Evolutionary conservation across 139 green algal species (phyloP).

Genomic region (Chlamydomonas eustigma): DNA sequence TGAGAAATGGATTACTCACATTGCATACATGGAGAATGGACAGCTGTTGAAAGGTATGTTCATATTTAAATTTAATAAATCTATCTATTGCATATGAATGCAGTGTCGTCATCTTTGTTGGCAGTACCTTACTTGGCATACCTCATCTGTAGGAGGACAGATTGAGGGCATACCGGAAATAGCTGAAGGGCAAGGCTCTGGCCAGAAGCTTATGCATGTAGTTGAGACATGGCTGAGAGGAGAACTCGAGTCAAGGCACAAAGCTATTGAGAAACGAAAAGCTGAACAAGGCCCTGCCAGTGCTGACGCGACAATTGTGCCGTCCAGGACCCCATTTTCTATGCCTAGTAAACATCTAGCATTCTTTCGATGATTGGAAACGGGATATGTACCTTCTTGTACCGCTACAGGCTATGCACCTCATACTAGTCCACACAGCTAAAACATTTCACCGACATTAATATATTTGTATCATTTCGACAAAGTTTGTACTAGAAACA

Average conservation of each 20-base stretch:
- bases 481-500: too few species aligned
- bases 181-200: neutral
- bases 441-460: too few species aligned
- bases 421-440: too few species aligned
- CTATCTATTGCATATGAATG: neutral
- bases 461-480: too few species aligned
- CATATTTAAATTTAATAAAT: neutral
- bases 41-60: conserved; percentile 38
- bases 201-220: conserved; percentile 66
- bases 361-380: conserved; percentile 77
- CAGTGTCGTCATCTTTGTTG: neutral
- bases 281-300: neutral
- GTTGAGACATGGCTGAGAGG: conserved; percentile 80
- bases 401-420: too few species aligned
- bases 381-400: too few species aligned
- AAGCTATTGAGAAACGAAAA: neutral
- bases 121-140: neutral
- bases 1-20: conserved; percentile 79
- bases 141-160: neutral
- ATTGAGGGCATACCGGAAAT: neutral
- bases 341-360: conserved; percentile 76
- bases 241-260: conserved; percentile 47
- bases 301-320: conserved; percentile 22
- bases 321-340: conserved; percentile 36
- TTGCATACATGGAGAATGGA: conserved; percentile 77